Evolutionary conservation across 164 flowering plant species (phyloP), one percentile per base, ranked within the genome.

Genomic region (Santalum album): DNA sequence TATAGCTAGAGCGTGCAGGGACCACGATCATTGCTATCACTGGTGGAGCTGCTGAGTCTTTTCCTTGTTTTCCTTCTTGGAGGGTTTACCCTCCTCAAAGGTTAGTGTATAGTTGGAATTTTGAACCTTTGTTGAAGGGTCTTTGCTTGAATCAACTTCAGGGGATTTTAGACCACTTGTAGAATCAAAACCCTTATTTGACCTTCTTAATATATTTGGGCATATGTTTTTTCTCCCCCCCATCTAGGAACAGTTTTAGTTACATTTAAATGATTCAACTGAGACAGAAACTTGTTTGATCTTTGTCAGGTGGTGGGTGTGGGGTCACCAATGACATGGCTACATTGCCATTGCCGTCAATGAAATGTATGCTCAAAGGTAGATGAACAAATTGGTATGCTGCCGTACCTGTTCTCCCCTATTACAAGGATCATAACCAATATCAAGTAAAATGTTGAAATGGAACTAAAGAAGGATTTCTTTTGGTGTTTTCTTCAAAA

Each of bases 311-410:
- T 25, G 96, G 98, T 88, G 87, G 90, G 35, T 54, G 10, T 92
- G 98, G 98, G 98, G 78, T 86, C 96, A 12, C 98, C 96, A 22
- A 7, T 92, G 59, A 49, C 78, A 6, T 54, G 72, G 68, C 48
- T 82, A 57, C 71, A 84, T 79, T 68, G 84, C 96, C 49, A 15
- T 86, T 1, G n/a, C 78, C 0, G 77, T 80, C 12, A 92, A 84
- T 59, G 96, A 92, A 71, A 69, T 92, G 75, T 63, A 60, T 58
- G 83, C 96, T 55, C 78, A 90, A 0, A 80, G 96, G 59, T 92
- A 96, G 98, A 82, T 79, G 86, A 71, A 76, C 72, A 64, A 68
- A 76, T 0, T 25, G 65, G 90, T 81, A 71, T 11, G 59, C 29
- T 23, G 12, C 14, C 4, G 10, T 7, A n/a, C 3, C 16, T 23